Conservation (phyloP, 176 grass and related monocot genomes). For the Musa troglodytarum region DNA sequence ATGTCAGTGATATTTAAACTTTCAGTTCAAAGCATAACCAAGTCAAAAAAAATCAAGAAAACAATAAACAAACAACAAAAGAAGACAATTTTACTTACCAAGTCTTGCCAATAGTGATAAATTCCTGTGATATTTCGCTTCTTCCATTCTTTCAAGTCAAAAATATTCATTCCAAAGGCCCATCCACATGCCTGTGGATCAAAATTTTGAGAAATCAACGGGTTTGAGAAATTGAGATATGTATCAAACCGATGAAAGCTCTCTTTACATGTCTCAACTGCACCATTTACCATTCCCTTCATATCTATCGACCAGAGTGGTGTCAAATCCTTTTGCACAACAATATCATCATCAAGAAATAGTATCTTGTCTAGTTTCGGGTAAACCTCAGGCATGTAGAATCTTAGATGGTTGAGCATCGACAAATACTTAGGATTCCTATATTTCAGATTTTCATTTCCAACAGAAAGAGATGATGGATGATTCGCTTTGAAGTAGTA, state of each 20-base stretch:
- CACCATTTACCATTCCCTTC: slow-evolving; percentile 94
- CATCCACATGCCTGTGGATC: slow-evolving; percentile 90
- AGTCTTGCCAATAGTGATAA: slow-evolving; percentile 96
- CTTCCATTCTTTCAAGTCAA: slow-evolving; percentile 88
- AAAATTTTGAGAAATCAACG: slow-evolving; percentile 79
- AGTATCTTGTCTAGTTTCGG: slow-evolving; percentile 89
- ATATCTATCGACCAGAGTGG: slow-evolving; percentile 72
- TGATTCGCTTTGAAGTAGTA: slow-evolving; percentile 97
- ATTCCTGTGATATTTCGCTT: slow-evolving; percentile 92
- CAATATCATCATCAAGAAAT: slow-evolving; percentile 92
- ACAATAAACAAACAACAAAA: background rate
- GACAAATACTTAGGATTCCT: slow-evolving; percentile 95
- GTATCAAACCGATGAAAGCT: slow-evolving; percentile 97
- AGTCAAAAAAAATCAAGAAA: too few relatives aligned
- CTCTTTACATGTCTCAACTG: slow-evolving; percentile 95
- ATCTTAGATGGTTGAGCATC: slow-evolving; percentile 94
- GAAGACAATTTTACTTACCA: slow-evolving; percentile 41
- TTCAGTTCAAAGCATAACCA: too few relatives aligned
- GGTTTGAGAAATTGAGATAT: slow-evolving; percentile 83
- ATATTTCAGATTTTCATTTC: slow-evolving; percentile 85
- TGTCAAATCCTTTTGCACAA: slow-evolving; percentile 87
- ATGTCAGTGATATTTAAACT: too few relatives aligned
- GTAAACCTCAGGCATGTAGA: slow-evolving; percentile 96
- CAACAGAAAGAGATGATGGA: slow-evolving; percentile 76
- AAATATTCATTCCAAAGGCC: slow-evolving; percentile 99